Evolutionary conservation across 352 stramenopile species (phyloP).

Genomic region (Lagenidium giganteum): DNA sequence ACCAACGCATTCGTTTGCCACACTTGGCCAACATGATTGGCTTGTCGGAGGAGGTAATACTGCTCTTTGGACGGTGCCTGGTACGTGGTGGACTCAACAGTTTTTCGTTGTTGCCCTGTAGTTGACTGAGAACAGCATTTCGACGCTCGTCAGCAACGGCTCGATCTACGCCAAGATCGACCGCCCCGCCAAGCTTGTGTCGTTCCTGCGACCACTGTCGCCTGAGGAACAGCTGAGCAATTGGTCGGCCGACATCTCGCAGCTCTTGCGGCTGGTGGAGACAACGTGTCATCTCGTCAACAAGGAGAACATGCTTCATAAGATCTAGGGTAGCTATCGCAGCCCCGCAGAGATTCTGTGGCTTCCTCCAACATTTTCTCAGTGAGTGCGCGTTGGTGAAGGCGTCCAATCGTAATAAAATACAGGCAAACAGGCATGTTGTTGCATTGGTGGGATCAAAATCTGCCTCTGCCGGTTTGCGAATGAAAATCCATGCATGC

Average conservation of each 20-base stretch:
- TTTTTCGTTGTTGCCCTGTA: conserved; percentile 14
- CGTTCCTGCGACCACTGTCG: conserved; percentile 87
- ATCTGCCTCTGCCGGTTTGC: no score
- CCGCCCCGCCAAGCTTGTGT: conserved; percentile 94
- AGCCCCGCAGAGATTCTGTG: no score
- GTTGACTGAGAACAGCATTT: conserved; percentile 75
- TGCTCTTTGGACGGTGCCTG: no score
- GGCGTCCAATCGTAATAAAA: no score
- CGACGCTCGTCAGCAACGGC: conserved; percentile 90
- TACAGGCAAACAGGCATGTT: no score
- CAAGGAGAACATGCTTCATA: conserved; percentile 99
- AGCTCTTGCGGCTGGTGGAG: conserved; percentile 95
- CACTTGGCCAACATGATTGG: conserved; percentile 94
- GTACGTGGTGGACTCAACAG: conserved; percentile 23
- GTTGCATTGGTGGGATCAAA: no score
- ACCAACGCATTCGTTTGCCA: conserved; percentile 91
- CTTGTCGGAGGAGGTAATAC: conserved; percentile 86
- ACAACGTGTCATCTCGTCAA: conserved; percentile 98
- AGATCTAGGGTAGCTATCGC: conserved; percentile 52
- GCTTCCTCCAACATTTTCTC: no score
- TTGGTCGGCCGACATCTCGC: conserved; percentile 95
- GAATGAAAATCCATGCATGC: not conserved
- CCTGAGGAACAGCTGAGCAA: conserved; percentile 93
- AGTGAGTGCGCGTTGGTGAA: no score
- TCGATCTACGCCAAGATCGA: conserved; percentile 97